Evolutionary conservation across 73 alveolate species (phyloP).

Genomic region (Paramecium sexaurelia): DNA sequence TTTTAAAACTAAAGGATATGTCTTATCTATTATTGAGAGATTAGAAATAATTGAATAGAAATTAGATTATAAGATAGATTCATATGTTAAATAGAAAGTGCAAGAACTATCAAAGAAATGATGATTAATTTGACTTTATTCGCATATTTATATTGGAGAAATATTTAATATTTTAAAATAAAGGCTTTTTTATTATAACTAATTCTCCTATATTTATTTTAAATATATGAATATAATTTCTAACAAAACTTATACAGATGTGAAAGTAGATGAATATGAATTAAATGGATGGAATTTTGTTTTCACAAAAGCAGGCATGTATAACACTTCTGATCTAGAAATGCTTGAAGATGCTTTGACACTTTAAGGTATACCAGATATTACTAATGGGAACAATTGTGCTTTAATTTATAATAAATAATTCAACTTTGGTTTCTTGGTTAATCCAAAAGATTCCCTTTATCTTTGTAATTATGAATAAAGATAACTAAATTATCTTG

Average conservation of each 20-base stretch:
- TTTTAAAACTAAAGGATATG: slow-evolving; percentile 39
- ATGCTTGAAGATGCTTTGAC: slow-evolving; percentile 57
- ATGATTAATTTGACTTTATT: not conserved
- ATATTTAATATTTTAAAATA: not conserved
- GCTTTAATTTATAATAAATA: slow-evolving; percentile 50
- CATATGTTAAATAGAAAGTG: slow-evolving; percentile 29
- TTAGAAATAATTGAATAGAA: not conserved
- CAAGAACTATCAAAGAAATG: not conserved
- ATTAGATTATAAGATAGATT: slow-evolving; percentile 39
- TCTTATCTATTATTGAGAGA: not conserved
- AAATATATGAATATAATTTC: not conserved
- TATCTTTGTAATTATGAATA: slow-evolving; percentile 60
- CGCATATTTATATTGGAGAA: not conserved
- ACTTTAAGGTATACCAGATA: slow-evolving; percentile 66
- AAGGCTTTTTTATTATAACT: not conserved
- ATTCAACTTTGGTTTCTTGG: slow-evolving; percentile 50
- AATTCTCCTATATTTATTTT: not conserved
- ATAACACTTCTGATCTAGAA: slow-evolving; percentile 58
- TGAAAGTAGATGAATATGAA: slow-evolving; percentile 43
- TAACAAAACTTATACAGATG: slow-evolving; percentile 33
- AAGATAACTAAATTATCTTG: slow-evolving; percentile 28
- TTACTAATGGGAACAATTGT: slow-evolving; percentile 66
- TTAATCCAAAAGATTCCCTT: slow-evolving; percentile 67
- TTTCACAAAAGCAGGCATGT: slow-evolving; percentile 62
- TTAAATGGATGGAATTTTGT: slow-evolving; percentile 66